A percentile compares a stretch with the other conserved stretches of the same genome.
These are phyloP conservation scores for Puccinia hordei DNA, from an alignment of 1,284 basidiomycete species.

Conservation along the genomic window DNA sequence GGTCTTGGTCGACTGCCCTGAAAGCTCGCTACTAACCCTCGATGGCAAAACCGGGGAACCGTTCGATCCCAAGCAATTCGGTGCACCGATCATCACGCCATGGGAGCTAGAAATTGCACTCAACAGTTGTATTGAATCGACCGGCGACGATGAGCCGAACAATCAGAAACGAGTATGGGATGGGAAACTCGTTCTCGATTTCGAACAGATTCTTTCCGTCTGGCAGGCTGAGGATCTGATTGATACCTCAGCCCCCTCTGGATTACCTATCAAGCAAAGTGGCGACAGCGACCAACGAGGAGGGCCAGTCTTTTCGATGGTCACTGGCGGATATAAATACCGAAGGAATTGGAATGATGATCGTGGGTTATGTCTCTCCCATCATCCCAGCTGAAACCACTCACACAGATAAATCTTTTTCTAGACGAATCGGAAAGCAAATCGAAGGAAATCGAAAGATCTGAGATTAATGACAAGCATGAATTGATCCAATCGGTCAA, in stretches of 20 bases:
- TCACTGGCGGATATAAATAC: slow-evolving; percentile 50
- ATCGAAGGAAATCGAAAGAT: slow-evolving; percentile 14
- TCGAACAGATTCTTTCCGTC: slow-evolving; percentile 69
- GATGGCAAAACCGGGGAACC: slow-evolving; percentile 19
- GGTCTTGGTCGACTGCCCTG: slow-evolving; percentile 88
- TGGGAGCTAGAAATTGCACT: slow-evolving; percentile 87
- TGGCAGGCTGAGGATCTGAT: slow-evolving; percentile 56
- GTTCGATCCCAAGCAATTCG: slow-evolving; percentile 82
- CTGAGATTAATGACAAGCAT: slow-evolving; percentile 34
- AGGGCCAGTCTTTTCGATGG: slow-evolving; percentile 20
- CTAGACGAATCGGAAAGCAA: slow-evolving; percentile 3
- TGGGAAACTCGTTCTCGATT: slow-evolving; percentile 78
- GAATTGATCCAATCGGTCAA: slow-evolving; percentile 47
- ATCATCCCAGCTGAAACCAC: not conserved
- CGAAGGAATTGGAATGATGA: slow-evolving; percentile 42
- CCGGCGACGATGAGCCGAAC: slow-evolving; percentile 53
- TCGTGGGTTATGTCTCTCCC: slow-evolving; percentile 1
- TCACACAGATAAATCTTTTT: not conserved
- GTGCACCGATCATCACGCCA: slow-evolving; percentile 87
- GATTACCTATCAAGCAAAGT: not conserved
- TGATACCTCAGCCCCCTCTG: slow-evolving; percentile 31
- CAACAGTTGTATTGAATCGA: slow-evolving; percentile 64
- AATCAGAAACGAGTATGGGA: slow-evolving; percentile 66
- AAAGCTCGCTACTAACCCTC: slow-evolving; percentile 74
- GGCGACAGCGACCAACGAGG: slow-evolving; percentile 42